Evolutionary conservation across 2,329 filamentous ascomycete genomes (phyloP).

Genomic region (Dactylellina cionopaga): DNA sequence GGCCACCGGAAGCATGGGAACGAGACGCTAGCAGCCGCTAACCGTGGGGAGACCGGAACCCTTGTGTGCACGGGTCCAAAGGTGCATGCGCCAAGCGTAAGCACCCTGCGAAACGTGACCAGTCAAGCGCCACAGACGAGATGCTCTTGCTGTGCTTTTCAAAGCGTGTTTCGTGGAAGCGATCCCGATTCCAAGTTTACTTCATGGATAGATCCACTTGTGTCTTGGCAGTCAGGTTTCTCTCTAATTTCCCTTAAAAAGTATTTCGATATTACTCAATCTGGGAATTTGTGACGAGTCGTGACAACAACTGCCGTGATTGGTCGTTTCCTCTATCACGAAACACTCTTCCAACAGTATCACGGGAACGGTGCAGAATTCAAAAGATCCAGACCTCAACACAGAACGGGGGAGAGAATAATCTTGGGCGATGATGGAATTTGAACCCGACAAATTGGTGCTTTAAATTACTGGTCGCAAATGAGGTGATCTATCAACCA

Average conservation of each 20-base stretch:
- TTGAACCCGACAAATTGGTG: slow-evolving; percentile 36
- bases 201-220: slow-evolving; percentile 26
- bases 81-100: slow-evolving; percentile 45
- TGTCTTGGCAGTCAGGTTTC: slow-evolving; percentile 10
- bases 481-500: slow-evolving; percentile 40
- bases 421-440: slow-evolving; percentile 1
- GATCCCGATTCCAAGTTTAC: slow-evolving; percentile 51
- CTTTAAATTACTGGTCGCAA: slow-evolving; percentile 39
- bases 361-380: slow-evolving; percentile 36
- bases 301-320: slow-evolving; percentile 3
- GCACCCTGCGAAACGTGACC: slow-evolving; percentile 41
- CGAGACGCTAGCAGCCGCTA: slow-evolving; percentile 26
- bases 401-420: slow-evolving; percentile 1
- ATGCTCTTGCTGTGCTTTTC: slow-evolving; percentile 8
- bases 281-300: slow-evolving; percentile 32
- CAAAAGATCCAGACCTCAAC: slow-evolving; percentile 40
- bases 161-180: slow-evolving; percentile 49
- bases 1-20: slow-evolving; percentile 38
- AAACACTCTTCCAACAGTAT: slow-evolving; percentile 9
- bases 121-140: slow-evolving; percentile 49
- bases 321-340: slow-evolving; percentile 1
- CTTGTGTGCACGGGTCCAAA: slow-evolving; percentile 43
- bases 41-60: slow-evolving; percentile 23
- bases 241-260: not conserved
- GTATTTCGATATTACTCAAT: slow-evolving; percentile 39